phyloP scores from a whole-genome alignment of 768 basidiomycete genomes.

The Phylloporus sp. region DNA sequence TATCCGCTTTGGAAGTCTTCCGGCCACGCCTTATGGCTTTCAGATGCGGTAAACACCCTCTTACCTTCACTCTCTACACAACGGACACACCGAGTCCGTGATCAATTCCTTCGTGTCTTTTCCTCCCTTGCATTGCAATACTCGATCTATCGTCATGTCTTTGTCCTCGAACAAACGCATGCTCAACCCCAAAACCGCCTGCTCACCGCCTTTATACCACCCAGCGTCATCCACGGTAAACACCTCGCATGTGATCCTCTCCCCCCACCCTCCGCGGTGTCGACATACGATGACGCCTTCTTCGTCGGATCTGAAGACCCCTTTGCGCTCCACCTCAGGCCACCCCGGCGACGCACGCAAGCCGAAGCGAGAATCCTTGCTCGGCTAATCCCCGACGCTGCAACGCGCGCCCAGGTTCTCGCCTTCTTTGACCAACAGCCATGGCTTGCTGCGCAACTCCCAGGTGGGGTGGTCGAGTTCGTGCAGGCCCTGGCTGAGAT shows the following conservation, averaged over 20 bases:
- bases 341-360: slow-evolving; percentile 38
- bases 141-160: slow-evolving; percentile 69
- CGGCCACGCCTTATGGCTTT: slow-evolving; percentile 61
- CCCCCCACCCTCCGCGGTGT: slow-evolving; percentile 62
- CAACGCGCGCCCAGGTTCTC: slow-evolving; percentile 54
- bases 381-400: slow-evolving; percentile 54
- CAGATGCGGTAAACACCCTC: slow-evolving; percentile 44
- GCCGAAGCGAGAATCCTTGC: slow-evolving; percentile 52
- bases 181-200: slow-evolving; percentile 35
- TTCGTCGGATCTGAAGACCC: slow-evolving; percentile 63
- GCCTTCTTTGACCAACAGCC: slow-evolving; percentile 59
- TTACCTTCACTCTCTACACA: slow-evolving; percentile 31
- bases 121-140: slow-evolving; percentile 38
- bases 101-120: slow-evolving; percentile 37
- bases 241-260: slow-evolving; percentile 82
- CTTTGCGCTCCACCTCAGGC: slow-evolving; percentile 26
- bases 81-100: slow-evolving; percentile 30
- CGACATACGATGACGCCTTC: slow-evolving; percentile 67
- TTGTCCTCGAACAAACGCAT: slow-evolving; percentile 66
- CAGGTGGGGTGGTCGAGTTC: slow-evolving; percentile 64
- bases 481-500: slow-evolving; percentile 52
- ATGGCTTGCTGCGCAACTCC: slow-evolving; percentile 51
- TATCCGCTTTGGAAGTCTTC: slow-evolving; percentile 79
- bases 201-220: slow-evolving; percentile 71
- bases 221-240: slow-evolving; percentile 45